phyloP scores from a whole-genome alignment of 768 basidiomycete genomes.

The Russula ochroleuca region DNA sequence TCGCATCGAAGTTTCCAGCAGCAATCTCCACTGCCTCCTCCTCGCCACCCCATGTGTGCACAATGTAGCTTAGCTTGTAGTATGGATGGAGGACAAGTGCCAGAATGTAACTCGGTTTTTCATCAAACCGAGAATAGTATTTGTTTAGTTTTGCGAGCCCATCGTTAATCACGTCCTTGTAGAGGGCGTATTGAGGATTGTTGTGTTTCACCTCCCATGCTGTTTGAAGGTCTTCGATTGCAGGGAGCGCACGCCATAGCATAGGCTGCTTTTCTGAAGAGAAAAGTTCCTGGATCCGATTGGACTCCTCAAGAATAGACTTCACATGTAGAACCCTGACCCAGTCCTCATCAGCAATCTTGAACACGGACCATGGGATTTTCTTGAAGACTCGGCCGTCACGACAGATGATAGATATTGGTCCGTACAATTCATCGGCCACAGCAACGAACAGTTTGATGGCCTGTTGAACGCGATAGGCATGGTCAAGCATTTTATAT shows the following conservation, averaged over 20 bases:
- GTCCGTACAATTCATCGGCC: background rate
- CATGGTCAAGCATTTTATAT: background rate
- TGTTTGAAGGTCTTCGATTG: background rate
- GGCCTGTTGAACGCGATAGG: background rate
- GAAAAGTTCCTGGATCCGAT: background rate
- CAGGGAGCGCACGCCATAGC: background rate
- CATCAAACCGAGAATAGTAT: background rate
- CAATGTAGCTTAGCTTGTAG: background rate
- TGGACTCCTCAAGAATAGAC: background rate
- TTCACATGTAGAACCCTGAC: background rate
- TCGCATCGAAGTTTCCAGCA: slow-evolving; percentile 18
- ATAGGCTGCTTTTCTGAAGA: background rate
- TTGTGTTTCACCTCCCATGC: background rate
- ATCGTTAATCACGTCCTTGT: background rate
- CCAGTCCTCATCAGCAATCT: background rate
- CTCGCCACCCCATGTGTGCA: background rate
- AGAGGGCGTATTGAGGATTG: background rate
- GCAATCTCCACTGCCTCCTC: slow-evolving; percentile 21
- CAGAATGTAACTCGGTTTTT: background rate
- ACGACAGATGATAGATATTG: background rate
- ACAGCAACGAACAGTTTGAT: too few relatives aligned
- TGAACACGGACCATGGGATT: background rate
- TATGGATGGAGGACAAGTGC: background rate
- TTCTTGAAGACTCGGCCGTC: background rate
- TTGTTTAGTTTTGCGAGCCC: background rate